Percentiles rank a stretch among this genome's conserved stretches.
These are phyloP conservation scores for Malbranchea cinnamomea DNA, from an alignment of 2,329 filamentous ascomycete genomes.

Conservation along the genomic window DNA sequence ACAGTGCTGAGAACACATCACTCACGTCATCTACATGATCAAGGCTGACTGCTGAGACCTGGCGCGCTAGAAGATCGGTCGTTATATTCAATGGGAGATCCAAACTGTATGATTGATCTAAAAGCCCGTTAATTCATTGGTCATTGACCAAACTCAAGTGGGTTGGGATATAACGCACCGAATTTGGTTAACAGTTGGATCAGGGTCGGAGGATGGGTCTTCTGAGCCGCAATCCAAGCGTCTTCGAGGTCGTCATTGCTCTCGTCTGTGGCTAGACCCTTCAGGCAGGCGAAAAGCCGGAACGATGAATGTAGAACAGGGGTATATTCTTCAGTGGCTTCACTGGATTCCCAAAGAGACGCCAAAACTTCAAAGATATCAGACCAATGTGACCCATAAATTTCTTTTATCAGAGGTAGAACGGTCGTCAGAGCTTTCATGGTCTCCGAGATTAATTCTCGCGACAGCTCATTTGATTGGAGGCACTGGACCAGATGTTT, in stretches of 20 bases:
- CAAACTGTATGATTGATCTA: conserved; percentile 35
- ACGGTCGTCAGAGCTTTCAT: conserved; percentile 37
- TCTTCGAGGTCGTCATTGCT: conserved; percentile 79
- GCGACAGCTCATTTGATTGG: conserved; percentile 39
- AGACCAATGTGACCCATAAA: conserved; percentile 84
- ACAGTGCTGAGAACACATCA: conserved; percentile 61
- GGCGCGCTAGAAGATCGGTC: conserved; percentile 56
- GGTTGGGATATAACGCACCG: conserved; percentile 17
- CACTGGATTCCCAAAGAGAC: conserved; percentile 40
- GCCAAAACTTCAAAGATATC: conserved; percentile 45
- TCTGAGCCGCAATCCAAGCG: conserved; percentile 47
- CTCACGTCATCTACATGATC: conserved; percentile 47
- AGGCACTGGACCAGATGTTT: conserved; percentile 64
- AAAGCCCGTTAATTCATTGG: conserved; percentile 3
- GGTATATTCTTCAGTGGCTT: conserved; percentile 35
- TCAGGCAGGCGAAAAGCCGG: conserved; percentile 51
- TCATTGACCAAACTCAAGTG: not conserved
- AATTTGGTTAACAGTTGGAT: conserved; percentile 27
- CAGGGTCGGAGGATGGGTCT: conserved; percentile 42
- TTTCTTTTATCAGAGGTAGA: conserved; percentile 58
- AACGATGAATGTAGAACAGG: conserved; percentile 58
- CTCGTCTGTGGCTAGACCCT: conserved; percentile 39
- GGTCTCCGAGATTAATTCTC: conserved; percentile 23
- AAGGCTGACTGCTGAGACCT: conserved; percentile 49
- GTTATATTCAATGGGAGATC: conserved; percentile 60